phyloP scores from a whole-genome alignment of 1,284 basidiomycete species.

The Ustanciosporium gigantosporum region DNA sequence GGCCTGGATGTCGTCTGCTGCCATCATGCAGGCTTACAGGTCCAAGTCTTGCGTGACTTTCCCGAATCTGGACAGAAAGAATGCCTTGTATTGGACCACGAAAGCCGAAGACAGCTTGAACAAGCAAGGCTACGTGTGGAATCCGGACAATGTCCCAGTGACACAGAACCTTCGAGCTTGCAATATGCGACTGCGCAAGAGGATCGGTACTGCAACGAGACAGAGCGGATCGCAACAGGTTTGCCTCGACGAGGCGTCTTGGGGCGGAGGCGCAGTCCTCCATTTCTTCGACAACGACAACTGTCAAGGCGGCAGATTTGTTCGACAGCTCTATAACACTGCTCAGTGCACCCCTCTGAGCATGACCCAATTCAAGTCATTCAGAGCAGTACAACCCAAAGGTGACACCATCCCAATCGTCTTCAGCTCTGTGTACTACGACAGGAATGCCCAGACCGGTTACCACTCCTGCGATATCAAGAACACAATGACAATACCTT shows the following conservation, averaged over 20 bases:
- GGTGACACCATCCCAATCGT: slow-evolving; percentile 2
- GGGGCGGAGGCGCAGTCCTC: slow-evolving; percentile 19
- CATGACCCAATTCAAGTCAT: slow-evolving; percentile 17
- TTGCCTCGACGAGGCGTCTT: slow-evolving; percentile 20
- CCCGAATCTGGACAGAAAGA: slow-evolving; percentile 9
- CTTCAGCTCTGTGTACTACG: slow-evolving; percentile 27
- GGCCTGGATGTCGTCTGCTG: slow-evolving; percentile 14
- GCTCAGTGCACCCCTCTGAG: slow-evolving; percentile 14
- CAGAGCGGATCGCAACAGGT: background rate
- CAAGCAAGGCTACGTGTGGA: slow-evolving; percentile 18
- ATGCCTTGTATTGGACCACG: slow-evolving; percentile 7
- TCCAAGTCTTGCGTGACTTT: slow-evolving; percentile 13
- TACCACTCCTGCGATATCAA: slow-evolving; percentile 15
- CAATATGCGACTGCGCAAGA: background rate
- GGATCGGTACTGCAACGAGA: background rate
- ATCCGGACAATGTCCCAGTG: slow-evolving; percentile 18
- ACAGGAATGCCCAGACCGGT: background rate
- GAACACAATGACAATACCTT: background rate
- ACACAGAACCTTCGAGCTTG: slow-evolving; percentile 1
- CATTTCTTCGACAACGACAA: slow-evolving; percentile 9
- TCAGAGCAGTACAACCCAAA: slow-evolving; percentile 7
- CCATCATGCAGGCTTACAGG: slow-evolving; percentile 5
- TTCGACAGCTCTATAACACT: slow-evolving; percentile 17
- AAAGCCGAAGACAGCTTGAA: slow-evolving; percentile 5
- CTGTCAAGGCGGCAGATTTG: slow-evolving; percentile 1